Evolutionary conservation across 257 asterid species (phyloP).

Genomic region (Fraxinus americana): DNA sequence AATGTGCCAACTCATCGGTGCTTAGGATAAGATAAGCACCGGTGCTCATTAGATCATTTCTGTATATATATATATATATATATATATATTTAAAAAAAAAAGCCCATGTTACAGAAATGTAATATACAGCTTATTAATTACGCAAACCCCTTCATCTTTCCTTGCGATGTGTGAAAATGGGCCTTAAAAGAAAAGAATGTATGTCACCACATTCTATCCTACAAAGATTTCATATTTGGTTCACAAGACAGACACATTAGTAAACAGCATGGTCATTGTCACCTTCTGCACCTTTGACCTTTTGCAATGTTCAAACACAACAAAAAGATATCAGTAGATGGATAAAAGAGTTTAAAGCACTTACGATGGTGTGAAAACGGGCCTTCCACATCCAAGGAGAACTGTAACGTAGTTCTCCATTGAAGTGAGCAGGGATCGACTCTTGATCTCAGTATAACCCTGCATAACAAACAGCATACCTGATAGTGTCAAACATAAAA

Average conservation of each 20-base stretch:
- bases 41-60: too few relatives aligned
- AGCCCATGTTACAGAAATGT: not conserved
- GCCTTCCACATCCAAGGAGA: constrained; percentile 71
- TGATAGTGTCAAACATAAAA: constrained; percentile 11
- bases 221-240: not conserved
- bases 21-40: too few relatives aligned
- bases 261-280: not conserved
- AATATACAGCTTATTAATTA: not conserved
- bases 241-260: not conserved
- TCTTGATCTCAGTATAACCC: constrained; percentile 91
- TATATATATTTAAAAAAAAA: too few relatives aligned
- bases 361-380: constrained; percentile 75
- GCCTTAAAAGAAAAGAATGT: not conserved
- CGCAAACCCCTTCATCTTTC: not conserved
- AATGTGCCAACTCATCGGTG: too few relatives aligned
- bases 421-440: constrained; percentile 81
- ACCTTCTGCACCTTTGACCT: not conserved
- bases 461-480: constrained; percentile 34
- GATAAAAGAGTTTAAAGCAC: constrained; percentile 22
- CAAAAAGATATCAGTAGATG: not conserved
- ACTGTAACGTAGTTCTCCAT: constrained; percentile 86
- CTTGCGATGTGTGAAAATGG: not conserved
- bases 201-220: not conserved
- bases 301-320: not conserved
- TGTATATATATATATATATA: too few relatives aligned